These are phyloP conservation scores for Phanerochaete carnosa DNA, from an alignment of 768 basidiomycete genomes.

Conservation along the genomic window DNA sequence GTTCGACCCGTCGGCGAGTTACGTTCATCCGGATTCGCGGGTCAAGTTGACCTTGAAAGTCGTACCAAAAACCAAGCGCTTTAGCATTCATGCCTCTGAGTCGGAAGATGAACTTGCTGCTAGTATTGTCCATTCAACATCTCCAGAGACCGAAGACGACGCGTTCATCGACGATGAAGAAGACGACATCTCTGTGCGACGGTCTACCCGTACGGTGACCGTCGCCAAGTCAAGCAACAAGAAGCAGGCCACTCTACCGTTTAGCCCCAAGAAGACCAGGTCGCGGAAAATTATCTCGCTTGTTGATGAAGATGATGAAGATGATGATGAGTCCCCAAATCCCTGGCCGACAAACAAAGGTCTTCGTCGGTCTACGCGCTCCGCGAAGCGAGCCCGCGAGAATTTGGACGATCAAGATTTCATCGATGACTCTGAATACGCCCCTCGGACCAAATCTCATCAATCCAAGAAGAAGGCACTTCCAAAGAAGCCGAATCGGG, in stretches of 20 bases:
- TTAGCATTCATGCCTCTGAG: background rate
- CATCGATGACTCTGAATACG: conserved; percentile 9
- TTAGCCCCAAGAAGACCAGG: conserved; percentile 65
- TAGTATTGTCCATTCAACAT: background rate
- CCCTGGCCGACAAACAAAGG: background rate
- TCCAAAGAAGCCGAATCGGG: conserved; percentile 28
- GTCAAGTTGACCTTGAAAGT: conserved; percentile 37
- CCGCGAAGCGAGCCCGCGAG: conserved; percentile 17
- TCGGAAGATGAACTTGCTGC: conserved; percentile 1
- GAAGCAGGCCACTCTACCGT: conserved; percentile 43
- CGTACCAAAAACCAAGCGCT: conserved; percentile 18
- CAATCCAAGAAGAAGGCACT: conserved; percentile 28
- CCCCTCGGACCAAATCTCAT: conserved; percentile 14
- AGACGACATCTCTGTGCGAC: conserved; percentile 4
- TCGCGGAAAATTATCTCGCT: conserved; percentile 26
- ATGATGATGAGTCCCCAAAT: conserved; percentile 28
- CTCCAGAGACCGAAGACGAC: conserved; percentile 7
- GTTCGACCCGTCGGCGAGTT: conserved; percentile 60
- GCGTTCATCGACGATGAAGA: conserved; percentile 10
- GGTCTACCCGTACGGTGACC: conserved; percentile 11
- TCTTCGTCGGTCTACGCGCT: conserved; percentile 48
- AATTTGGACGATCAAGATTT: conserved; percentile 20
- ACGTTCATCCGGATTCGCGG: conserved; percentile 61
- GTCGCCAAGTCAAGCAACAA: conserved; percentile 12
- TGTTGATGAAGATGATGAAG: conserved; percentile 29